Evolutionary conservation across 2,329 filamentous ascomycete species (phyloP).

Genomic region (Exophiala mesophila): DNA sequence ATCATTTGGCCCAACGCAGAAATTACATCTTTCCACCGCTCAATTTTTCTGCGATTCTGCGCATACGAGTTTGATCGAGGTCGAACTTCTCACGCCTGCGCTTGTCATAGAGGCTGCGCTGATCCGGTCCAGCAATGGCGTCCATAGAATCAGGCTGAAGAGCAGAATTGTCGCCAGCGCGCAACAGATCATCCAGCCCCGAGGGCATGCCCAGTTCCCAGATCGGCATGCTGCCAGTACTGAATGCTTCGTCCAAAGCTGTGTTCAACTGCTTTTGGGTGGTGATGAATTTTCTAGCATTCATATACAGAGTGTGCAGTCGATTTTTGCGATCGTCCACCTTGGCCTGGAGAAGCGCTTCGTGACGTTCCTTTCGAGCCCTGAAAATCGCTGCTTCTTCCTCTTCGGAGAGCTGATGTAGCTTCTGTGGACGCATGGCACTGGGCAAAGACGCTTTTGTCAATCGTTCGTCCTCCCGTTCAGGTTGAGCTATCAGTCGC

Average conservation of each 20-base stretch:
- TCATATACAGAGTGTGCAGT: conserved; percentile 84
- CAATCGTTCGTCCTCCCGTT: conserved; percentile 69
- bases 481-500: conserved; percentile 56
- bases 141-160: neutral
- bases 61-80: conserved; percentile 52
- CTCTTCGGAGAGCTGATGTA: conserved; percentile 13
- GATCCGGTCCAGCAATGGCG: neutral
- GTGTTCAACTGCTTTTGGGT: conserved; percentile 69
- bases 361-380: conserved; percentile 32
- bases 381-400: conserved; percentile 37
- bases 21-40: conserved; percentile 61
- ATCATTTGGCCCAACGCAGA: too few relatives aligned
- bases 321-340: conserved; percentile 61
- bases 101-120: conserved; percentile 19
- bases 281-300: conserved; percentile 81
- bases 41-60: conserved; percentile 61
- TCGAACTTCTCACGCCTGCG: conserved; percentile 18
- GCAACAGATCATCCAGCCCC: conserved; percentile 46
- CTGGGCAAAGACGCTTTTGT: conserved; percentile 63
- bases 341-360: conserved; percentile 47
- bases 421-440: conserved; percentile 44
- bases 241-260: conserved; percentile 70
- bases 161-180: neutral
- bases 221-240: conserved; percentile 44
- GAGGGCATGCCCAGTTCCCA: conserved; percentile 49